Base-by-base conservation (phyloP, 768 basidiomycete species). In the Boletus sp. region DNA sequence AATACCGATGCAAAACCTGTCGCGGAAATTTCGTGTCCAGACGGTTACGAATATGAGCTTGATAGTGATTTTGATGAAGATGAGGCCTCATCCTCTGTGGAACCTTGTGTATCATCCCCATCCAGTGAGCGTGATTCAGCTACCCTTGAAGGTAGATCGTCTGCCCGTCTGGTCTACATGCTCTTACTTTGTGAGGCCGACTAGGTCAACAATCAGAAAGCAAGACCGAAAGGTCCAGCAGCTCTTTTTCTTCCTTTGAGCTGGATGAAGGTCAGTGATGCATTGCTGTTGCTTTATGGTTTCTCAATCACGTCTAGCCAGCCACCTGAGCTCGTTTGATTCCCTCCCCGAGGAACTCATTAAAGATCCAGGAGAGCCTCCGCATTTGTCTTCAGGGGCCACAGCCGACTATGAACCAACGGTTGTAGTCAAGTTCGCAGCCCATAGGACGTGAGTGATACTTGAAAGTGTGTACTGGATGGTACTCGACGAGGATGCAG, bases 21-120 rank as follows among this genome's bases (percentile, higher is more conserved):
- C 15, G 18, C 6, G 35, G 60, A 58, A 24, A 55, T 67, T 33
- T 28, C 8, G 12, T 58, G 52, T 32, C 56, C 59, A 6, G 24
- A 45, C 0, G 57, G 44, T 32, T 57, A 66, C 30, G 58, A 70
- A 8, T 61, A 67, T 33, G 60, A 61, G 5, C 57, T 54, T 40
- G 70, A 70, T 40, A 70, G 70, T 14, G 66, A 72, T 49, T 61
- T 50, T 6, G 65, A 71, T 24, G 67, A 67, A 15, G 60, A 60
- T 4, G 58, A 60, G 32, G 37, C n/a, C n/a, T n/a, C n/a, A n/a
- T n/a, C n/a, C n/a, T n/a, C 11, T 11, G 17, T 48, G 11, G 49
- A 44, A 24, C 39, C 15, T 12, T 15, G n/a, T 44, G 17, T n/a
- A 32, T 35, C 33, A 29, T n/a, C 37, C 15, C 20, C 12, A n/a